Percentiles rank a stretch among this genome's conserved stretches.
Evolutionary conservation across 345 rosid genomes (phyloP).

Genomic region (Turritis glabra): DNA sequence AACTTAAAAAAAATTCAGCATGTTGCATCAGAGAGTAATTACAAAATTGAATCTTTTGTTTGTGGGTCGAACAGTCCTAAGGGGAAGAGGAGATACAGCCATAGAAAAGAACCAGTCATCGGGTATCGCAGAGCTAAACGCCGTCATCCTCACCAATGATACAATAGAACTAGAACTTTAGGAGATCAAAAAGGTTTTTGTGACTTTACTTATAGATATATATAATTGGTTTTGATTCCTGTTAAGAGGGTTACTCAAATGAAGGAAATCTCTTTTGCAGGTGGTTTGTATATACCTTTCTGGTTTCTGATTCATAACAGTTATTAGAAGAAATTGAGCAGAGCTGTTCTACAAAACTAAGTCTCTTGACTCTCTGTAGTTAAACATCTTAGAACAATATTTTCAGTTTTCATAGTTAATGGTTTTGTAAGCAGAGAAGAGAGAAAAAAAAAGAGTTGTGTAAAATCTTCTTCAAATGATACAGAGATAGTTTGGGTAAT

Average conservation of each 20-base stretch:
- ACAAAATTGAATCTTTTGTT: background rate
- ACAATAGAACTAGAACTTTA: slow-evolving; percentile 8
- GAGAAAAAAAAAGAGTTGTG: too few relatives aligned
- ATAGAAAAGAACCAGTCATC: slow-evolving; percentile 13
- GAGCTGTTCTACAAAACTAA: slow-evolving; percentile 15
- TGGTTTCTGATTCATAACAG: slow-evolving; percentile 19
- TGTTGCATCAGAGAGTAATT: slow-evolving; percentile 2
- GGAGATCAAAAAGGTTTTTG: slow-evolving; percentile 23
- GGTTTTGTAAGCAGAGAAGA: too few relatives aligned
- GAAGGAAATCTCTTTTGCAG: slow-evolving; percentile 9
- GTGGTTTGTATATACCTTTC: slow-evolving; percentile 29
- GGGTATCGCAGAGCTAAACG: slow-evolving; percentile 39
- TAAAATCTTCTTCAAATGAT: too few relatives aligned
- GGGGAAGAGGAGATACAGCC: slow-evolving; percentile 19
- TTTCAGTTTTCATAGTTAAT: too few relatives aligned
- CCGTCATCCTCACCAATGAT: slow-evolving; percentile 27
- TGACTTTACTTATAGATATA: background rate
- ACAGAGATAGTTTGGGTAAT: too few relatives aligned
- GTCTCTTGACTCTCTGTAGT: background rate
- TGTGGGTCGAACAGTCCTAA: slow-evolving; percentile 25
- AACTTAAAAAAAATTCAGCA: background rate
- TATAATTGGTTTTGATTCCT: slow-evolving; percentile 4
- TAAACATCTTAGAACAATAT: slow-evolving; percentile 9
- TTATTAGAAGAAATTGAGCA: slow-evolving; percentile 4
- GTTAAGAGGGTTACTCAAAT: background rate